These are phyloP conservation scores for Salix purpurea DNA, from an alignment of 345 rosid genomes.

Conservation along the genomic window DNA sequence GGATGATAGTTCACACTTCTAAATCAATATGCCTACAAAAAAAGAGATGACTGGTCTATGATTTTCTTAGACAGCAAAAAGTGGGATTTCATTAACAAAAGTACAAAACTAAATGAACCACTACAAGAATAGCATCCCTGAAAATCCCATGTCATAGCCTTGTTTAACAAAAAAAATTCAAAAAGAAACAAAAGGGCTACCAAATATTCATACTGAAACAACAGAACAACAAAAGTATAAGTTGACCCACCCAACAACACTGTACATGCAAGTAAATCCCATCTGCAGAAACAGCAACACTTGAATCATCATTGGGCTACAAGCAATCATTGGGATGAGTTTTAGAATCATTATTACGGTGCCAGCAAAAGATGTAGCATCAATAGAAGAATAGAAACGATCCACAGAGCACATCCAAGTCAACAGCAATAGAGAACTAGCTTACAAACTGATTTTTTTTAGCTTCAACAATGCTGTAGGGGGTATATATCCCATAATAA, in stretches of 20 bases:
- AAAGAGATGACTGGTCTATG: neutral
- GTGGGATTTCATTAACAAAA: neutral
- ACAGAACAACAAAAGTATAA: neutral
- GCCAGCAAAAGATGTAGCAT: neutral
- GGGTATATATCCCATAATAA: neutral
- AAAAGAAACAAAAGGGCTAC: neutral
- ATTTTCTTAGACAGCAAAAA: neutral
- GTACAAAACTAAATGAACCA: neutral
- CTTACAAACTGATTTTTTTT: neutral
- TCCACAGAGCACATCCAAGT: neutral
- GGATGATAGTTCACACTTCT: neutral
- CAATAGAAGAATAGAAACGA: neutral
- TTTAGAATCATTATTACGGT: neutral
- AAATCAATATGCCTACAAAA: neutral
- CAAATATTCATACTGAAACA: neutral
- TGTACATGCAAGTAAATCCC: neutral
- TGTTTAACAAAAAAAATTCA: neutral
- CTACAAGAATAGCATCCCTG: neutral
- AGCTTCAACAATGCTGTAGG: neutral
- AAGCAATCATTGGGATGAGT: neutral
- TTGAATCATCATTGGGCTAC: neutral
- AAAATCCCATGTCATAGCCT: neutral
- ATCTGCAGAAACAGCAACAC: neutral
- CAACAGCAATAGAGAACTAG: neutral
- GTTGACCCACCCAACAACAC: neutral